Conservation (phyloP, 345 rosid genomes). For the Durio zibethinus region DNA sequence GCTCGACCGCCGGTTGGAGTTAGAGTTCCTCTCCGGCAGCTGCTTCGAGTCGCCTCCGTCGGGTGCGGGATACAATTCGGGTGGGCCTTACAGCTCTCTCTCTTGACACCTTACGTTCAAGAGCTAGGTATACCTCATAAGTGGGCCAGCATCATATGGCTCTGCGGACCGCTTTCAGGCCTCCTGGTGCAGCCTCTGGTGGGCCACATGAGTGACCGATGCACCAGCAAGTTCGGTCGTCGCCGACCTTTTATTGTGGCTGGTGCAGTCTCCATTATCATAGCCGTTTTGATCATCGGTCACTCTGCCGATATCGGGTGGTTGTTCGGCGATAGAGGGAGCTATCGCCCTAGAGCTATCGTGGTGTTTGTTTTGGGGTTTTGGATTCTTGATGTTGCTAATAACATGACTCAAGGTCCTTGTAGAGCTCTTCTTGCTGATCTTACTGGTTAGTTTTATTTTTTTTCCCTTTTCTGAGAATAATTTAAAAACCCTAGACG, state of each 20-base stretch:
- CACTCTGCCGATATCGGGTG: constrained; percentile 91
- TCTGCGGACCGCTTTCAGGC: constrained; percentile 96
- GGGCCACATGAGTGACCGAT: constrained; percentile 87
- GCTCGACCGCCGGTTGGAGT: constrained; percentile 25
- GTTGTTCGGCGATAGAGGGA: constrained; percentile 62
- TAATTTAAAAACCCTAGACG: constrained; percentile 11
- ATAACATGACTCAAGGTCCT: constrained; percentile 93
- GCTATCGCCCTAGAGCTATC: constrained; percentile 65
- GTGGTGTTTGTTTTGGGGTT: constrained; percentile 77
- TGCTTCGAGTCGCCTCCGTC: constrained; percentile 83
- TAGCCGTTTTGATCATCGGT: constrained; percentile 68
- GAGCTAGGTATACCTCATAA: constrained; percentile 96
- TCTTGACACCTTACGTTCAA: constrained; percentile 91
- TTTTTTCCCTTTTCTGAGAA: not conserved
- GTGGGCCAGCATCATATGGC: constrained; percentile 97
- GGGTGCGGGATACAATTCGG: constrained; percentile 97
- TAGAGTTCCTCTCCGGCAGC: constrained; percentile 55
- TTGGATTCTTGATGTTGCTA: constrained; percentile 91
- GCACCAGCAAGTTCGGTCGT: constrained; percentile 84
- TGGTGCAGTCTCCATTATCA: constrained; percentile 54
- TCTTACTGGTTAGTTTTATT: constrained; percentile 64
- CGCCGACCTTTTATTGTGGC: constrained; percentile 74
- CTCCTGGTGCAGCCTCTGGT: constrained; percentile 85
- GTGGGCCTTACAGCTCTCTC: constrained; percentile 95
- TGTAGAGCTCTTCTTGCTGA: constrained; percentile 95